Evolutionary conservation across 176 grass and related monocot species (phyloP), one percentile per base, ranked within the genome.

Genomic region (Tillandsia fasciculata): DNA sequence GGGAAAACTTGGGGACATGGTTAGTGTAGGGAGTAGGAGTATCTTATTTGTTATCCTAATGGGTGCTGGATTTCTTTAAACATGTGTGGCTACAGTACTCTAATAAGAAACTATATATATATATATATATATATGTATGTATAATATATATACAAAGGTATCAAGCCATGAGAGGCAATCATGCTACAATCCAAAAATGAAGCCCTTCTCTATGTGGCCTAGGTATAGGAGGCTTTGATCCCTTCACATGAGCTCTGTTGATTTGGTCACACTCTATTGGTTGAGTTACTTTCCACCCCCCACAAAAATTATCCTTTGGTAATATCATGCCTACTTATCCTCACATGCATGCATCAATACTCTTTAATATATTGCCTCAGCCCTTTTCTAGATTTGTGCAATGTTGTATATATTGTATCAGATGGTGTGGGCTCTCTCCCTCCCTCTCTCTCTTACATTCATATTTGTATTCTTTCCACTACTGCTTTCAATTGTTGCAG

Each of bases 151-250:
- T 59, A 50, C 58, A 67, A 87, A 70, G 74, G 64, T 70, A 83
- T 64, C 67, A 83, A 72, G 51, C 72, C 71, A 67, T 79, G 68
- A 73, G 76, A 69, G 72, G 72, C 64, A 80, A 83, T 72, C 72
- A 87, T 65, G 76, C 72, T 83, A 76, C 66, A 83, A 68, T 87
- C 84, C 84, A 87, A 83, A 68, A 76, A 42, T 86, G 84, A 78
- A 11, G 67, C 71, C 68, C 20, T 82, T 82, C 67, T 75, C 71
- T 72, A 86, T 83, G 76, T 49, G 67, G 70, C 66, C 65, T 83
- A 72, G 64, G 64, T 42, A 42, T 42, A 42, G 54, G 54, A 59
- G 13, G 54, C 56, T 61, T 61, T 18, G 56, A 61, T 61, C 56
- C 56, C 56, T 23, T 61, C 17, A 9, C 56, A 61, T 61, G 56